Evolutionary conservation across 305 asterid genomes (phyloP), one percentile per base, ranked within the genome.

Genomic region (Fraxinus floribunda): DNA sequence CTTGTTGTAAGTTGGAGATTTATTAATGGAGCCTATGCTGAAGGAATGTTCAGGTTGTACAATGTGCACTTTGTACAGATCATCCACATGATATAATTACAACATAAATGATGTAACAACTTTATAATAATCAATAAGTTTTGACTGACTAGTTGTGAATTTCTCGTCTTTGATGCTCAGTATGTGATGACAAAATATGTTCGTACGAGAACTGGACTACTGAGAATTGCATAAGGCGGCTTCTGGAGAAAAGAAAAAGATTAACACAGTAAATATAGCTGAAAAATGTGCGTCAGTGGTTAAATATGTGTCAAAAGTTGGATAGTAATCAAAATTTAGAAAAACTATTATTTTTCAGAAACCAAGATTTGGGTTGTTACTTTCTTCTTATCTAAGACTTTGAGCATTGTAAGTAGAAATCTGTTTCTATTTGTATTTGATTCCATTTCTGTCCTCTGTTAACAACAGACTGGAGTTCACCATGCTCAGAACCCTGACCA

Each of bases 401-500:
- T 36, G 15, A 80, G 18, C 60, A 6, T 73, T 57, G 24, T 44
- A 76, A 79, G 32, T 55, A 18, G 7, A 24, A 16, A 24, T 1
- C 26, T 81, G 64, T 30, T 70, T 32, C 62, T 32, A 49, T 16
- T 78, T 24, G 71, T 29, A 70, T 70, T 13, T 70, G 41, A 70
- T n/a, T 76, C 62, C 62, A 49, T 49, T 49, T 49, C 22, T 16
- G 15, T 16, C 62, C 7, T 49, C 62, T 46, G 89, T 79, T 72
- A 64, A 80, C 44, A 79, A 85, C 88, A 95, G 98, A 91, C 90
- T 80, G 98, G 98, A 84, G 93, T 93, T 36, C 98, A 95, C 85
- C 98, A 93, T 80, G 94, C 92, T 4, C 85, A 89, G 84, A 95
- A 95, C 82, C 97, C 97, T 0, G 97, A 93, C 81, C 97, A 92